Percentiles rank a stretch among this genome's conserved stretches.
Conservation (phyloP, 169 alveolate genomes). For the Cryptosporidium canis region DNA sequence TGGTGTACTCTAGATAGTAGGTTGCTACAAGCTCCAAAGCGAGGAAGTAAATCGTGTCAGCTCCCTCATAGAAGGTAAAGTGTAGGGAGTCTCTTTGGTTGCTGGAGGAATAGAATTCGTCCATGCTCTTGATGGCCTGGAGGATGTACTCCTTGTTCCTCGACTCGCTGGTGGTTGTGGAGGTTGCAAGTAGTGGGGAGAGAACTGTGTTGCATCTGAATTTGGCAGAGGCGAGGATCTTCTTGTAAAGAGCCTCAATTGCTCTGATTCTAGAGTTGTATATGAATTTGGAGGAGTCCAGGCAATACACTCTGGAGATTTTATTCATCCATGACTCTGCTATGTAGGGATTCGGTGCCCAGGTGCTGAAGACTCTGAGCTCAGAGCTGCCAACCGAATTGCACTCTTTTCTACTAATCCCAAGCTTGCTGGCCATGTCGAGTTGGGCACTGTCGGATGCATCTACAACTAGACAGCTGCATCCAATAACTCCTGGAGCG, state of each 20-base stretch:
- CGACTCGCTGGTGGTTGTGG: background rate
- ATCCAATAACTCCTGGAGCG: constrained; percentile 14
- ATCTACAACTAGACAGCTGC: constrained; percentile 63
- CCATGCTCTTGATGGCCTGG: constrained; percentile 35
- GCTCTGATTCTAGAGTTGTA: constrained; percentile 15
- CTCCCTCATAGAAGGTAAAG: constrained; percentile 9
- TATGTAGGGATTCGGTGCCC: constrained; percentile 1
- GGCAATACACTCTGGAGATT: constrained; percentile 22
- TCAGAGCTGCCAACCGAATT: constrained; percentile 44
- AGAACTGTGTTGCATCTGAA: constrained; percentile 23
- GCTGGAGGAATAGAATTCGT: constrained; percentile 3
- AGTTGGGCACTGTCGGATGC: background rate
- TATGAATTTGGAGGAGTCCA: constrained; percentile 6
- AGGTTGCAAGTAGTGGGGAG: constrained; percentile 14
- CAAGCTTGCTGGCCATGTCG: background rate
- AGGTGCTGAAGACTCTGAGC: background rate
- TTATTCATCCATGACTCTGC: background rate
- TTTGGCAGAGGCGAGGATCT: constrained; percentile 39
- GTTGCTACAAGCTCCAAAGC: constrained; percentile 40
- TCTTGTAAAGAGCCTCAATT: background rate
- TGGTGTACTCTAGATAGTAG: constrained; percentile 26
- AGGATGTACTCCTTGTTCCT: constrained; percentile 36
- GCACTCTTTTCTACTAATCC: background rate
- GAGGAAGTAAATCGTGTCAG: background rate
- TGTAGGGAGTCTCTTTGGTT: constrained; percentile 13